phyloP scores from a whole-genome alignment of 116 monocot genomes.

The Cymodocea nodosa region DNA sequence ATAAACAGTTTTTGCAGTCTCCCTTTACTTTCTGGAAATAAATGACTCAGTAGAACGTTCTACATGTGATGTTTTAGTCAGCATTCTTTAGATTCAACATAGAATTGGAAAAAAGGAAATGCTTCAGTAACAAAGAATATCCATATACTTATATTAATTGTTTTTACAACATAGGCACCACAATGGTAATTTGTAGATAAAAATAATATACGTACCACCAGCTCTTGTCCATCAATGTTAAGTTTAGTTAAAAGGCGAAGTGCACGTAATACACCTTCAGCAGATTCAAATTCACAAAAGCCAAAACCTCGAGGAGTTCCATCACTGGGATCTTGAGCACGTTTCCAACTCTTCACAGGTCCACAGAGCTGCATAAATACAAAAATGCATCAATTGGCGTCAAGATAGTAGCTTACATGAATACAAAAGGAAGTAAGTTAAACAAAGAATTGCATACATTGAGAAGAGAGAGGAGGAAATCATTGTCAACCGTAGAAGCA shows the following conservation, averaged over 20 bases:
- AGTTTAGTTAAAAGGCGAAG: conserved; percentile 71
- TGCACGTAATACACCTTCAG: conserved; percentile 91
- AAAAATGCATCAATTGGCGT: background rate
- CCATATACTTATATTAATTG: too few relatives aligned
- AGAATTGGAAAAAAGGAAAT: background rate
- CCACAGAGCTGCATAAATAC: conserved; percentile 65
- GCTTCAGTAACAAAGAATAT: background rate
- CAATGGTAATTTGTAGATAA: too few relatives aligned
- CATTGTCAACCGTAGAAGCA: conserved; percentile 80
- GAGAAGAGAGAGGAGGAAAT: conserved; percentile 69
- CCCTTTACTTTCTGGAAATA: background rate
- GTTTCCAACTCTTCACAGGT: conserved; percentile 97
- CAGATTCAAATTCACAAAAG: conserved; percentile 98
- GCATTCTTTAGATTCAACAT: background rate
- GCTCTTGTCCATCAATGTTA: conserved; percentile 88
- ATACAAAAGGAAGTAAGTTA: background rate
- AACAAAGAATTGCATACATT: conserved; percentile 23
- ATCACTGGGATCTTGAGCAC: conserved; percentile 83
- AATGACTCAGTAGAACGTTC: background rate
- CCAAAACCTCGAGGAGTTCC: conserved; percentile 82
- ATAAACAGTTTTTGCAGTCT: background rate
- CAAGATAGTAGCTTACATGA: background rate
- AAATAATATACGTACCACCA: conserved; percentile 45
- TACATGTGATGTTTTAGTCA: background rate
- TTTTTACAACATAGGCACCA: too few relatives aligned